Conservation (phyloP, 1,139 yeast species). For the Magnusiomyces sp. region DNA sequence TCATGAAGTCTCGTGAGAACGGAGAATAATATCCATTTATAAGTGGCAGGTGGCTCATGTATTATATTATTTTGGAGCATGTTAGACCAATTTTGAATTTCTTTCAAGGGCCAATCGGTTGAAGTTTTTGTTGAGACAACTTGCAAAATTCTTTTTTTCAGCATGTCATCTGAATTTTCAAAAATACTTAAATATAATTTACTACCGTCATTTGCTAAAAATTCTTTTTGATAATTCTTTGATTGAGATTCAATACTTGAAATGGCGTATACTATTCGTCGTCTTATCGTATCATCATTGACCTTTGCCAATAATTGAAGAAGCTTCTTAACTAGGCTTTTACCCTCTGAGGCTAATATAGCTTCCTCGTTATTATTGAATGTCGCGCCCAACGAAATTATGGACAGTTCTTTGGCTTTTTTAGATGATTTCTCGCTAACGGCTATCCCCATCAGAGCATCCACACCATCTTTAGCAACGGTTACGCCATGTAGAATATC, state of each 20-base stretch:
- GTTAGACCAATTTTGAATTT: slow-evolving; percentile 18
- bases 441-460: slow-evolving; percentile 23
- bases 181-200: slow-evolving; percentile 16
- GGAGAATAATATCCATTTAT: slow-evolving; percentile 18
- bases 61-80: slow-evolving; percentile 16
- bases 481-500: slow-evolving; percentile 55
- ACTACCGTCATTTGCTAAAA: slow-evolving; percentile 20
- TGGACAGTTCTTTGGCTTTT: slow-evolving; percentile 26
- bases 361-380: slow-evolving; percentile 72
- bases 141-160: slow-evolving; percentile 12
- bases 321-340: slow-evolving; percentile 9
- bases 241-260: slow-evolving; percentile 19
- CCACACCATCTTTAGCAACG: slow-evolving; percentile 26
- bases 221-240: slow-evolving; percentile 6
- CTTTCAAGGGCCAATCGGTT: slow-evolving; percentile 14
- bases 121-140: slow-evolving; percentile 13
- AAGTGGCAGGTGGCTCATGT: slow-evolving; percentile 5
- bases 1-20: slow-evolving; percentile 24
- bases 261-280: slow-evolving; percentile 27
- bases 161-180: slow-evolving; percentile 8
- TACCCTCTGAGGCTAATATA: slow-evolving; percentile 27
- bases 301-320: slow-evolving; percentile 1
- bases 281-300: slow-evolving; percentile 14
- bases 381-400: slow-evolving; percentile 30
- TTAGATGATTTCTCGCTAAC: slow-evolving; percentile 16